Percentiles rank a stretch among this genome's conserved stretches.
phyloP scores from a whole-genome alignment of 2,329 filamentous ascomycete genomes.

The Tolypocladium pustulatum region DNA sequence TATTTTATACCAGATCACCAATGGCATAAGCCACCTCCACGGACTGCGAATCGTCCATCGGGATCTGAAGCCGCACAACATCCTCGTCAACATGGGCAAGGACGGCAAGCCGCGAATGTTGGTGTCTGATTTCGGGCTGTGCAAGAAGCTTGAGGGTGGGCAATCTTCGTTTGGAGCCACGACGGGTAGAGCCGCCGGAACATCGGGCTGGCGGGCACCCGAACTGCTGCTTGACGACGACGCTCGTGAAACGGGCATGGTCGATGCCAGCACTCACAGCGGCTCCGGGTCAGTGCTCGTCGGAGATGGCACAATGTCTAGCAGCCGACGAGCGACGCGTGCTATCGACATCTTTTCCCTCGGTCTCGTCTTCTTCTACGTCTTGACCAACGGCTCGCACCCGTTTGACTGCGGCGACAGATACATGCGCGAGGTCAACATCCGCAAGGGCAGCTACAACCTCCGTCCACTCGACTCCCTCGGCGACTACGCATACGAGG shows the following conservation, averaged over 20 bases:
- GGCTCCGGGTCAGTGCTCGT: constrained; percentile 49
- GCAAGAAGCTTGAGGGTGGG: constrained; percentile 90
- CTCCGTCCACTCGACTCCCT: constrained; percentile 62
- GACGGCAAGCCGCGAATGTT: constrained; percentile 69
- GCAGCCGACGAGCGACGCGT: constrained; percentile 71
- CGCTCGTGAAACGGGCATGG: constrained; percentile 36
- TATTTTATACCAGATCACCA: constrained; percentile 80
- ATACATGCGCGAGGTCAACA: constrained; percentile 95
- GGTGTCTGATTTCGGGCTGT: constrained; percentile 95
- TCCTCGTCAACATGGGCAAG: constrained; percentile 69
- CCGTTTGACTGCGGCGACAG: constrained; percentile 91
- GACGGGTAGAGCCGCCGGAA: constrained; percentile 85
- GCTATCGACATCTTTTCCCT: constrained; percentile 97
- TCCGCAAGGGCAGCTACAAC: constrained; percentile 77
- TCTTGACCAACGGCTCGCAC: constrained; percentile 85
- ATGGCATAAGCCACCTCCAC: constrained; percentile 82
- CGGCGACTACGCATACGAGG: constrained; percentile 77
- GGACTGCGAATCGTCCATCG: constrained; percentile 90
- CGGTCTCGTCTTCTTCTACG: constrained; percentile 96
- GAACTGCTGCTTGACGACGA: constrained; percentile 81
- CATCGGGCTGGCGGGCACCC: constrained; percentile 91
- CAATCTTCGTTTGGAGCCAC: constrained; percentile 93
- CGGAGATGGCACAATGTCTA: constrained; percentile 45
- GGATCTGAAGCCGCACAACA: constrained; percentile 96
- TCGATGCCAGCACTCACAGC: constrained; percentile 47